A percentile compares a stretch with the other conserved stretches of the same genome.
phyloP scores from a whole-genome alignment of 352 stramenopile genomes.

The Globisporangium echinulatum region DNA sequence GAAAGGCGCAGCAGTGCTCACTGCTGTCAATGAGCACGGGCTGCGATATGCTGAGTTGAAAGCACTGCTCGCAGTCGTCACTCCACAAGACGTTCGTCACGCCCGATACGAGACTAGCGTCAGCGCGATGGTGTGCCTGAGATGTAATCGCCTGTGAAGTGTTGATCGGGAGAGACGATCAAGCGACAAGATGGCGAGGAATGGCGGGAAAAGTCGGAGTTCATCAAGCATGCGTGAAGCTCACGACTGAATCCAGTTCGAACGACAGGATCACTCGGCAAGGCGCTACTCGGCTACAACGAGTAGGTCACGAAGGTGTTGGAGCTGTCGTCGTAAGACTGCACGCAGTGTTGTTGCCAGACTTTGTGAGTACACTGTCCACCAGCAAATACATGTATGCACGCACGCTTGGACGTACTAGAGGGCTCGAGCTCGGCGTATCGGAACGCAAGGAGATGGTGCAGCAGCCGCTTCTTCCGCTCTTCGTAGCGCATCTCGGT shows the following conservation, averaged over 20 bases:
- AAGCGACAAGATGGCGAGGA: too few relatives aligned
- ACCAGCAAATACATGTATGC: neutral
- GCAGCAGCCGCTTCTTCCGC: constrained; percentile 41
- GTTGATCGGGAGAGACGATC: too few relatives aligned
- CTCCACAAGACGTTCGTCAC: constrained; percentile 98
- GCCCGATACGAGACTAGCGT: constrained; percentile 76
- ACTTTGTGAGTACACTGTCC: too few relatives aligned
- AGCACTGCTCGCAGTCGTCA: constrained; percentile 96
- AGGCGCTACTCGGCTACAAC: constrained; percentile 14
- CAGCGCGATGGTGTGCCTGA: too few relatives aligned
- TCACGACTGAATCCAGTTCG: too few relatives aligned
- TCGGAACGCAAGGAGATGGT: constrained; percentile 69
- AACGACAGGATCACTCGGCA: too few relatives aligned
- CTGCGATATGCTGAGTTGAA: constrained; percentile 90
- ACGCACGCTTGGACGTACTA: constrained; percentile 20
- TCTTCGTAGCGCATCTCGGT: constrained; percentile 19
- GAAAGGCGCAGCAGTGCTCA: constrained; percentile 96
- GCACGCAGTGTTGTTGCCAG: neutral
- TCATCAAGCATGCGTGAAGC: too few relatives aligned
- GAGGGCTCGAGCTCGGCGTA: constrained; percentile 47
- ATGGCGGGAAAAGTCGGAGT: too few relatives aligned
- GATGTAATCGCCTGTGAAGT: too few relatives aligned
- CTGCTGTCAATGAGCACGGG: constrained; percentile 97
- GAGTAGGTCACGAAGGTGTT: constrained; percentile 59
- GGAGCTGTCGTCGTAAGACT: constrained; percentile 60